A percentile compares a stretch with the other conserved stretches of the same genome.
Evolutionary conservation across 805 yeast species (phyloP).

Genomic region (Barnettozyma siamensis): DNA sequence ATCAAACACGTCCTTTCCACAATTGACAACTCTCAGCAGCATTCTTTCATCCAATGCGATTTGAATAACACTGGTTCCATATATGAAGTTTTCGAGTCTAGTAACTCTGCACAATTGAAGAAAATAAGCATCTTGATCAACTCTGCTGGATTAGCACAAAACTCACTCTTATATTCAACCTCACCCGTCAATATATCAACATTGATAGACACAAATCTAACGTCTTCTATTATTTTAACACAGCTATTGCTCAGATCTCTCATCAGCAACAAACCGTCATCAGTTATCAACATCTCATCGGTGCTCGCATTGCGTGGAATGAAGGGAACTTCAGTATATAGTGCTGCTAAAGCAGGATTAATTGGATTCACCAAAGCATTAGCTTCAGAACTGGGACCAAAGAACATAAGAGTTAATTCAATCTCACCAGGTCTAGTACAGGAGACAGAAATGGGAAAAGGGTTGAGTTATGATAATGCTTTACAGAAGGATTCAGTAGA

Average conservation of each 20-base stretch:
- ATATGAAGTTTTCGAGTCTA: slow-evolving; percentile 6
- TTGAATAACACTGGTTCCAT: slow-evolving; percentile 11
- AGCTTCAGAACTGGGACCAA: slow-evolving; percentile 52
- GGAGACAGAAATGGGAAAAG: slow-evolving; percentile 55
- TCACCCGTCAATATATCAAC: slow-evolving; percentile 34
- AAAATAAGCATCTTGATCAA: slow-evolving; percentile 27
- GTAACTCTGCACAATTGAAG: slow-evolving; percentile 8
- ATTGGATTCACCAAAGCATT: slow-evolving; percentile 54
- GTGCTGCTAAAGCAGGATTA: slow-evolving; percentile 68
- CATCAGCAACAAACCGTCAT: slow-evolving; percentile 32
- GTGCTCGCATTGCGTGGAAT: slow-evolving; percentile 43
- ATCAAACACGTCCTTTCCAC: slow-evolving; percentile 10
- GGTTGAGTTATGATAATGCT: slow-evolving; percentile 16
- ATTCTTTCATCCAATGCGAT: slow-evolving; percentile 16
- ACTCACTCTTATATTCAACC: slow-evolving; percentile 42
- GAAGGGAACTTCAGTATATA: slow-evolving; percentile 60
- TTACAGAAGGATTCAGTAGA: slow-evolving; percentile 15
- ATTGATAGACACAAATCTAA: slow-evolving; percentile 50
- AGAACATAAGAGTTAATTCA: slow-evolving; percentile 54
- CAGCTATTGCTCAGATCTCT: slow-evolving; percentile 47
- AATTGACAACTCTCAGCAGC: slow-evolving; percentile 12
- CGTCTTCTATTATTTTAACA: slow-evolving; percentile 55
- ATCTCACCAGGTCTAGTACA: slow-evolving; percentile 61
- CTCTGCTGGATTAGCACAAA: slow-evolving; percentile 59
- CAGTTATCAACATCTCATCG: slow-evolving; percentile 63